Percentiles rank a stretch among this genome's conserved stretches.
phyloP scores from a whole-genome alignment of 805 yeast species.

The Candida hungchunana region DNA sequence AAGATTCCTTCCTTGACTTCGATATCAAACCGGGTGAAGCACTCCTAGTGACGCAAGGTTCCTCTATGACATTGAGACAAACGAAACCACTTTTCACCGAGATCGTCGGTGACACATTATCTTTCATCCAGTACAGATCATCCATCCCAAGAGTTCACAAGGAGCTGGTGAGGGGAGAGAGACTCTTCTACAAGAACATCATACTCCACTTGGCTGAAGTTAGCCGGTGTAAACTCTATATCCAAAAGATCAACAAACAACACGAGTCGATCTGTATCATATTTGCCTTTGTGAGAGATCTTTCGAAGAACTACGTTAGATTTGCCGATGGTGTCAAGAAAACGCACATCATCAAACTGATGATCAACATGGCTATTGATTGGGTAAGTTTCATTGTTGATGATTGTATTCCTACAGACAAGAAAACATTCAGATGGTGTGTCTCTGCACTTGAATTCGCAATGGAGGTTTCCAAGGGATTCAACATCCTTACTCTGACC shows the following conservation, averaged over 20 bases:
- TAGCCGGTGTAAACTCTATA: slow-evolving; percentile 44
- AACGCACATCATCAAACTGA: slow-evolving; percentile 62
- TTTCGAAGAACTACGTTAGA: slow-evolving; percentile 67
- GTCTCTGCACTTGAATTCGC: slow-evolving; percentile 94
- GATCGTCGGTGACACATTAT: slow-evolving; percentile 50
- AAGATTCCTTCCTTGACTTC: slow-evolving; percentile 33
- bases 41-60: slow-evolving; percentile 66
- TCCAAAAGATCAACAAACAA: slow-evolving; percentile 56
- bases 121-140: slow-evolving; percentile 59
- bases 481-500: slow-evolving; percentile 75
- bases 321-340: slow-evolving; percentile 61
- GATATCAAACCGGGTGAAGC: slow-evolving; percentile 67
- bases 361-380: slow-evolving; percentile 73
- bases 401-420: slow-evolving; percentile 90
- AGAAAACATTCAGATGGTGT: slow-evolving; percentile 92
- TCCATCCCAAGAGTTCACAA: slow-evolving; percentile 69
- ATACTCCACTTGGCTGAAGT: slow-evolving; percentile 58
- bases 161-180: slow-evolving; percentile 63
- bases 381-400: slow-evolving; percentile 94
- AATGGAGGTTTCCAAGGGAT: slow-evolving; percentile 89
- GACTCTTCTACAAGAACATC: slow-evolving; percentile 63
- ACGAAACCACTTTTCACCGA: slow-evolving; percentile 56
- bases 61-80: slow-evolving; percentile 50
- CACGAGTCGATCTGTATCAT: slow-evolving; percentile 74
- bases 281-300: slow-evolving; percentile 76